These are phyloP conservation scores for Pyrenochaeta sp. DNA, from an alignment of 2,329 filamentous ascomycete genomes.

Conservation along the genomic window DNA sequence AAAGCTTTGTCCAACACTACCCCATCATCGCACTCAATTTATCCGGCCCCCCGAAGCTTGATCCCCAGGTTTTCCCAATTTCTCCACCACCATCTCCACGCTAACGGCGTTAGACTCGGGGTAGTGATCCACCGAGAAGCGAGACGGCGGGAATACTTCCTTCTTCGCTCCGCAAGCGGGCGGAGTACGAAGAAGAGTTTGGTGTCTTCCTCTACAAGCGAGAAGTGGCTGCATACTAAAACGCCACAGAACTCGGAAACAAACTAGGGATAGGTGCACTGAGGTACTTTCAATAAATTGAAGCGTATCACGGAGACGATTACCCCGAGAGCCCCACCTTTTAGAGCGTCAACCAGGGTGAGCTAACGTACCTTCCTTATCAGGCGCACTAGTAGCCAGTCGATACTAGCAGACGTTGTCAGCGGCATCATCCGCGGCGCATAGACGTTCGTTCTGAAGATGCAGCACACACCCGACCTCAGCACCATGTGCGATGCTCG, in stretches of 20 bases:
- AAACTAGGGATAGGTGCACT: not conserved
- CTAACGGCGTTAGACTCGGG: slow-evolving; percentile 18
- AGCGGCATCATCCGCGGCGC: no score
- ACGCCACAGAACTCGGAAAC: not conserved
- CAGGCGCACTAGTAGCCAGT: no score
- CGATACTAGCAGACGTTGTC: no score
- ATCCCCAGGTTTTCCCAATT: slow-evolving; percentile 24
- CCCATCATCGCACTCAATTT: slow-evolving; percentile 27
- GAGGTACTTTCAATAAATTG: not conserved
- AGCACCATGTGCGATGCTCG: no score
- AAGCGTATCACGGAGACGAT: not conserved
- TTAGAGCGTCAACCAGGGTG: no score
- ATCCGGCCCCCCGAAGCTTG: slow-evolving; percentile 25
- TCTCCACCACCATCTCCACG: slow-evolving; percentile 17
- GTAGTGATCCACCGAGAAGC: slow-evolving; percentile 21
- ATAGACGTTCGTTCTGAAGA: no score
- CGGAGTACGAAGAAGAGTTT: slow-evolving; percentile 21
- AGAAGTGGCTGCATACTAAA: slow-evolving; percentile 8
- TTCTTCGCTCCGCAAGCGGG: slow-evolving; percentile 8
- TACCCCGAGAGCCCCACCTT: not conserved
- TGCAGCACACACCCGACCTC: no score
- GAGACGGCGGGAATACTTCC: slow-evolving; percentile 3
- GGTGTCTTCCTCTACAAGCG: slow-evolving; percentile 7
- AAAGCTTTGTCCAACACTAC: slow-evolving; percentile 26
- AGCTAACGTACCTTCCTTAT: no score